phyloP scores from a whole-genome alignment of 2,329 filamentous ascomycete species.

The Fusarium duplospermum region DNA sequence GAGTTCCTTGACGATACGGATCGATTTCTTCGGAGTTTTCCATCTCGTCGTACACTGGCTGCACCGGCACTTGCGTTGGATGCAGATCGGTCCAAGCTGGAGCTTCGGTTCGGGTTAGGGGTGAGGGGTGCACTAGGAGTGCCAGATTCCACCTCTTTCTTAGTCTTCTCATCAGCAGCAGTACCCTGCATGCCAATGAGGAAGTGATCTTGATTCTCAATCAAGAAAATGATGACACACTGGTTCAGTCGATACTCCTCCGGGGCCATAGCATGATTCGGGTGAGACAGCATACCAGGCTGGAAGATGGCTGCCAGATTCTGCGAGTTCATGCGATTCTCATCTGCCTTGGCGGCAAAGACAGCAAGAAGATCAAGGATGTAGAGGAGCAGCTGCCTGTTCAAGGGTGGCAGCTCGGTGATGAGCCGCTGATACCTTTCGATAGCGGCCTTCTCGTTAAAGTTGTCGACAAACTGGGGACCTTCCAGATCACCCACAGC shows the following conservation, averaged over 20 bases:
- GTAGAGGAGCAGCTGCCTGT: slow-evolving; percentile 93
- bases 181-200: slow-evolving; percentile 98
- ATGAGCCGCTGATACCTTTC: slow-evolving; percentile 88
- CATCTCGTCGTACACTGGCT: slow-evolving; percentile 85
- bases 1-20: slow-evolving; percentile 94
- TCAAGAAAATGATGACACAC: slow-evolving; percentile 96
- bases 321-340: slow-evolving; percentile 96
- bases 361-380: slow-evolving; percentile 96
- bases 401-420: slow-evolving; percentile 90
- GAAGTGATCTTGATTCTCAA: slow-evolving; percentile 98
- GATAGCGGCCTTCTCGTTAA: slow-evolving; percentile 77
- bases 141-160: slow-evolving; percentile 75
- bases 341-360: slow-evolving; percentile 94
- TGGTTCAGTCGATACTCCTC: slow-evolving; percentile 95
- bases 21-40: slow-evolving; percentile 84
- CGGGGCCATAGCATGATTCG: slow-evolving; percentile 93
- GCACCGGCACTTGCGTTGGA: slow-evolving; percentile 91
- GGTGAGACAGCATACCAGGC: slow-evolving; percentile 94
- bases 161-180: slow-evolving; percentile 88
- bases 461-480: slow-evolving; percentile 75
- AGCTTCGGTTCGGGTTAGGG: slow-evolving; percentile 63
- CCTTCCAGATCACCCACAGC: slow-evolving; percentile 76
- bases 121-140: slow-evolving; percentile 63
- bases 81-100: slow-evolving; percentile 70
- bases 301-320: slow-evolving; percentile 98